Conservation (phyloP, 78 protist species). For the Parvularia atlantis region DNA sequence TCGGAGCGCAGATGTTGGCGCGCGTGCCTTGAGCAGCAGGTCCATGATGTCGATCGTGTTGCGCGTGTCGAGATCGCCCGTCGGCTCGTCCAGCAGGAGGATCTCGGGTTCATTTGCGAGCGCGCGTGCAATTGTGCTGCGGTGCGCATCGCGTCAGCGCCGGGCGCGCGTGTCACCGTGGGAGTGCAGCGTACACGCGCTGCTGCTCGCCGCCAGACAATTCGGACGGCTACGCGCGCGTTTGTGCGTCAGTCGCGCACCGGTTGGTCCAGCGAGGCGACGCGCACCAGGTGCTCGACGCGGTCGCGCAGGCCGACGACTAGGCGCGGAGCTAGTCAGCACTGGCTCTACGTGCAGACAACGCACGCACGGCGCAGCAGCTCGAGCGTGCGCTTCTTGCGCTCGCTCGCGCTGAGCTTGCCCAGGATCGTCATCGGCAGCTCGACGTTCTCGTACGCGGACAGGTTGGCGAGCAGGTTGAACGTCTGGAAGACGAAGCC, state of each 20-base stretch:
- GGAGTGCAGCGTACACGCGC: constrained; percentile 55
- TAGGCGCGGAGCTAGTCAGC: too few relatives aligned
- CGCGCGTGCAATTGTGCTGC: constrained; percentile 80
- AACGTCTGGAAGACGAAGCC: constrained; percentile 92
- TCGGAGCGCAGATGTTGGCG: too few relatives aligned
- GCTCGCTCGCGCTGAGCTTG: constrained; percentile 41
- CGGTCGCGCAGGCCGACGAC: constrained; percentile 86
- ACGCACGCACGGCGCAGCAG: constrained; percentile 9
- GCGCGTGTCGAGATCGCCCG: constrained; percentile 82
- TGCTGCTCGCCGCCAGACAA: constrained; percentile 93
- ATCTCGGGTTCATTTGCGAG: constrained; percentile 78
- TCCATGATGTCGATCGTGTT: constrained; percentile 88
- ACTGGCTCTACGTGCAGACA: background rate
- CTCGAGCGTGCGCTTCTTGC: constrained; percentile 32
- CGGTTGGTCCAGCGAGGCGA: too few relatives aligned
- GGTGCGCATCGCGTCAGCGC: too few relatives aligned
- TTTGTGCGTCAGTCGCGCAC: background rate
- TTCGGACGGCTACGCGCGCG: constrained; percentile 67
- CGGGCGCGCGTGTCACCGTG: background rate
- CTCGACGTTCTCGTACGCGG: constrained; percentile 86
- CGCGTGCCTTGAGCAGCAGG: constrained; percentile 60
- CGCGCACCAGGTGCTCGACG: constrained; percentile 66
- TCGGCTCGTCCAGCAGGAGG: constrained; percentile 87
- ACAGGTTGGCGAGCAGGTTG: constrained; percentile 81
- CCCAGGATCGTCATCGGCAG: constrained; percentile 84